phyloP scores from a whole-genome alignment of 805 yeast genomes.

The Torulaspora microellipsoides region DNA sequence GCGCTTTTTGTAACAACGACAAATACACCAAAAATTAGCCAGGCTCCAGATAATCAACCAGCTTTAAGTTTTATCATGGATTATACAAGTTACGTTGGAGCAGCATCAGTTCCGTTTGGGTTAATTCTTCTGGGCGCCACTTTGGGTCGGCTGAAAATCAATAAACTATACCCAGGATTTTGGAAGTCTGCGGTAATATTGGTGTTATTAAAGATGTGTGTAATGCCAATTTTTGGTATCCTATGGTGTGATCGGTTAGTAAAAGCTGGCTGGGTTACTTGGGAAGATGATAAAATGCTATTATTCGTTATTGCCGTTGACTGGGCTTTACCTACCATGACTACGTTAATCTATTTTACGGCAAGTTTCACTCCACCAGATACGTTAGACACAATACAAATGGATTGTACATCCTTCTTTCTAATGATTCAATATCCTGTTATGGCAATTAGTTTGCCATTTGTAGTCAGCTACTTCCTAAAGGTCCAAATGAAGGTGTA shows the following conservation, averaged over 20 bases:
- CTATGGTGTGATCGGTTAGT: conserved; percentile 58
- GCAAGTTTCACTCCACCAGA: conserved; percentile 78
- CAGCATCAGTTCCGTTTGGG: conserved; percentile 89
- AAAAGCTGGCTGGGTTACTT: conserved; percentile 61
- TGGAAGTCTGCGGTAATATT: conserved; percentile 58
- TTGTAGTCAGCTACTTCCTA: conserved; percentile 41
- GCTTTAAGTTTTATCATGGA: conserved; percentile 86
- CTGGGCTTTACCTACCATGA: conserved; percentile 85
- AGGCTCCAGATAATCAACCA: conserved; percentile 85
- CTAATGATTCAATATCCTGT: conserved; percentile 70
- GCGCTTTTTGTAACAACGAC: conserved; percentile 57
- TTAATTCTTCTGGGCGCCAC: conserved; percentile 83
- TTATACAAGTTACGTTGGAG: conserved; percentile 70
- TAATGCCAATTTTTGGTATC: conserved; percentile 79
- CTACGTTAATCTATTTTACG: conserved; percentile 81
- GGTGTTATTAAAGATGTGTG: conserved; percentile 53
- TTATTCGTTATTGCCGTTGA: conserved; percentile 71
- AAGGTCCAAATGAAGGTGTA: conserved; percentile 34
- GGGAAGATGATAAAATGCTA: conserved; percentile 47
- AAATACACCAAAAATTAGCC: conserved; percentile 44
- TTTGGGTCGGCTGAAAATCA: conserved; percentile 66
- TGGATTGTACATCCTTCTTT: conserved; percentile 80
- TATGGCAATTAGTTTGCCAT: conserved; percentile 66
- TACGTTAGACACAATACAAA: conserved; percentile 43
- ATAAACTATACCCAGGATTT: conserved; percentile 60